A percentile compares a stretch with the other conserved stretches of the same genome.
These are phyloP conservation scores for Coelomomyces lativittatus DNA, from an alignment of 371 early-diverging fungal genomes.

Conservation along the genomic window DNA sequence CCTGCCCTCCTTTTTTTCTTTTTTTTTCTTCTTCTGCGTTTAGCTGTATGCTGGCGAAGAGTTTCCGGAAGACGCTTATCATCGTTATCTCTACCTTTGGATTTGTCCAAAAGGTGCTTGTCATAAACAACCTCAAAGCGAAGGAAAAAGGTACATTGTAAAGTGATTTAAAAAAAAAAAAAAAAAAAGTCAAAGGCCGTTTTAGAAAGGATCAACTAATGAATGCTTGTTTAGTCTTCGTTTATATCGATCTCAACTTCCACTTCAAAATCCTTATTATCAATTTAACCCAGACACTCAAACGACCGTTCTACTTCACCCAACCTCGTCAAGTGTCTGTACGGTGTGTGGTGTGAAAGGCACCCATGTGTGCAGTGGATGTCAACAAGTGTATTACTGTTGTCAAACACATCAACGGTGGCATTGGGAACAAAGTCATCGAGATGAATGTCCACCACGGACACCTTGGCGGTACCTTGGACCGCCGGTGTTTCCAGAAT, in stretches of 20 bases:
- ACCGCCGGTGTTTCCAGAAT: no score
- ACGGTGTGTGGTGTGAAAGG: slow-evolving; percentile 63
- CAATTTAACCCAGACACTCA: slow-evolving; percentile 8
- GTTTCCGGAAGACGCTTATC: slow-evolving; percentile 63
- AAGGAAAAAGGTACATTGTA: no score
- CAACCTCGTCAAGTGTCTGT: slow-evolving; percentile 13
- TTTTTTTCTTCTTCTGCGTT: background rate
- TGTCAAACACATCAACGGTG: slow-evolving; percentile 60
- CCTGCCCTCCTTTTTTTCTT: background rate
- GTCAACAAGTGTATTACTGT: slow-evolving; percentile 57
- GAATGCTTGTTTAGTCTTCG: slow-evolving; percentile 15
- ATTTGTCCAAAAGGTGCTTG: slow-evolving; percentile 72
- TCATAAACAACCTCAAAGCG: no score
- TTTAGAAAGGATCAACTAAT: no score
- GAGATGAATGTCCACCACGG: no score
- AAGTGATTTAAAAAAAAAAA: no score
- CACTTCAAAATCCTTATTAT: slow-evolving; percentile 58
- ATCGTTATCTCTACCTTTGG: slow-evolving; percentile 72
- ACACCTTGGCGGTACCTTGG: no score
- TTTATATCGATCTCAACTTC: slow-evolving; percentile 63
- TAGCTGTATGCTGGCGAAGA: slow-evolving; percentile 87
- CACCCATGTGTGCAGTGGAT: slow-evolving; percentile 56
- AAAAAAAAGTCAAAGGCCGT: no score
- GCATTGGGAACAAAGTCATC: slow-evolving; percentile 49
- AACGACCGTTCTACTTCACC: slow-evolving; percentile 8